Percentiles rank a stretch among this genome's conserved stretches.
Evolutionary conservation across 495 filamentous ascomycete genomes (phyloP).

Genomic region (Penicilliopsis zonata): DNA sequence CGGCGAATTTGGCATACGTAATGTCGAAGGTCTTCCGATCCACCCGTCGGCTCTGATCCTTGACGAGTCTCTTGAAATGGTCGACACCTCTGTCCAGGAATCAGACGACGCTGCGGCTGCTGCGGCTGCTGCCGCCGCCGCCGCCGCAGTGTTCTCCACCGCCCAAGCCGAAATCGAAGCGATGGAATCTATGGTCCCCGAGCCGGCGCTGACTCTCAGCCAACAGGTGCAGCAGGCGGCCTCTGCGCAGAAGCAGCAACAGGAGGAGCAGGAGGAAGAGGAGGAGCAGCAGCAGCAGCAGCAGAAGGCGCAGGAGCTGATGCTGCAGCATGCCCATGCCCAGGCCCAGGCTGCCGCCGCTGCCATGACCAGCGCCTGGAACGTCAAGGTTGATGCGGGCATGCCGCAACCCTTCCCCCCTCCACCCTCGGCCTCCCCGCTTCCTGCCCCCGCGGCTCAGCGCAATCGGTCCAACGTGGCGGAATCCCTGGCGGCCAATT

Average conservation of each 20-base stretch:
- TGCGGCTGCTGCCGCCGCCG: conserved; percentile 4
- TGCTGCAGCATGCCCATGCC: conserved; percentile 15
- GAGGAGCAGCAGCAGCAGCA: conserved; percentile 14
- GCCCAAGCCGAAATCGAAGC: conserved; percentile 7
- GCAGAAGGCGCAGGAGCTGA: conserved; percentile 16
- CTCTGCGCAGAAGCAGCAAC: conserved; percentile 50
- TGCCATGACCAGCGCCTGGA: conserved; percentile 49
- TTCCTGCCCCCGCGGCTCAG: conserved; percentile 80
- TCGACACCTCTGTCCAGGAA: too few relatives aligned
- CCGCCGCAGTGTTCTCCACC: conserved; percentile 5
- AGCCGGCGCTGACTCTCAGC: conserved; percentile 53
- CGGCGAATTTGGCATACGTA: conserved; percentile 32
- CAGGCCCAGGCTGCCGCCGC: too few relatives aligned
- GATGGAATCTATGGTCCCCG: conserved; percentile 10
- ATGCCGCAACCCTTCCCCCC: conserved; percentile 73
- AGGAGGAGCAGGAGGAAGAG: conserved; percentile 22
- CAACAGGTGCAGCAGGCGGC: conserved; percentile 80
- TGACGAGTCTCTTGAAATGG: too few relatives aligned
- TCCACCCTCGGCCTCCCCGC: conserved; percentile 58
- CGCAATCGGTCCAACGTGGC: conserved; percentile 73
- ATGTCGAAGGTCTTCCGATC: conserved; percentile 28
- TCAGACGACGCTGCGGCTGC: conserved; percentile 5
- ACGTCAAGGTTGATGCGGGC: conserved; percentile 40
- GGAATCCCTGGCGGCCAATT: conserved; percentile 60
- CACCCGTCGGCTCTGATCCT: conserved; percentile 20